Evolutionary conservation across 371 early-diverging fungal species (phyloP), one percentile per base, ranked within the genome.

Genomic region (Apophysomyces ossiformis): DNA sequence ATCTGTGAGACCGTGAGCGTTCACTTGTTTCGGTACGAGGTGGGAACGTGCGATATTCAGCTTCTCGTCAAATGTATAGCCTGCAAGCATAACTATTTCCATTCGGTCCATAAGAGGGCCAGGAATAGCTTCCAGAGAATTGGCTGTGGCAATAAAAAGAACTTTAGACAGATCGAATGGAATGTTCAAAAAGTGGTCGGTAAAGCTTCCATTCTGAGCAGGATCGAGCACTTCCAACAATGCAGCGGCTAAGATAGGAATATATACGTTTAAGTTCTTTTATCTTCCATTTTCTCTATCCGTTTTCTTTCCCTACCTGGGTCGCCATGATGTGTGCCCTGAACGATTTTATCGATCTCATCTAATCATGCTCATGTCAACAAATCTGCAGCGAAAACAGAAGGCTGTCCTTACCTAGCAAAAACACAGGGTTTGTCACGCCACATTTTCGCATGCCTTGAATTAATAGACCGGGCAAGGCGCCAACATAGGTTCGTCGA

Each of bases 211-310:
- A 70, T 93, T 94, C 72, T 96, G 96, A 47, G 92, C 94, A 7
- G 94, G 93, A 70, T 96, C 96, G 54, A 96, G 74, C 3, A 93
- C 94, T 72, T 96, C 96, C 36, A 96, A 75, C 58, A 96, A 75
- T 1, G 95, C 95, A 15, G 93, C 89, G 1, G 87, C 84, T 78
- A 50, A 5, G 5, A 41, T 15, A 64, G 26, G 26, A 15, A 63
- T n/a, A n/a, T 32, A 58, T 60, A 47, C 12, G 13, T 18, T 50
- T 50, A 21, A 50, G 6, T 45, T 45, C 16, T 9, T 9, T 45
- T 43, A 1, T 43, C 4, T 16, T 41, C 16, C 11, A 59, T 60
- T 16, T n/a, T 46, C 16, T 9, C 39, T 9, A 45, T 60, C 18
- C 35, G 12, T 12, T 13, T 3, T 26, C 32, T 15, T 21, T 54